A percentile compares a stretch with the other conserved stretches of the same genome.
Evolutionary conservation across 768 basidiomycete species (phyloP).

Genomic region (Hydnomerulius pinastri): DNA sequence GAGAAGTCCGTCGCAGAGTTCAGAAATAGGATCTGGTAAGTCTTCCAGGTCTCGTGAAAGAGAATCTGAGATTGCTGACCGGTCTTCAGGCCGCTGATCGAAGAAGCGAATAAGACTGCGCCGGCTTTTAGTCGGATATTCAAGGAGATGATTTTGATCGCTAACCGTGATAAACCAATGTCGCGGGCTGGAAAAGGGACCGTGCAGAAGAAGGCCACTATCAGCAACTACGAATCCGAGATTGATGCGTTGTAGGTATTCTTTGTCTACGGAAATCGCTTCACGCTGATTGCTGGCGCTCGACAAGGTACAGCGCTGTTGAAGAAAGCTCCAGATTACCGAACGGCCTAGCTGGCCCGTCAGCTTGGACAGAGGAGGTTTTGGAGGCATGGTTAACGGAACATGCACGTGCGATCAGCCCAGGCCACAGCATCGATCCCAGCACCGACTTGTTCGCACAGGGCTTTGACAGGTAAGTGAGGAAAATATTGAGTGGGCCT

Average conservation of each 20-base stretch:
- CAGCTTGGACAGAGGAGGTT: neutral
- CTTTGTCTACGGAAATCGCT: neutral
- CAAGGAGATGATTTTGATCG: constrained; percentile 53
- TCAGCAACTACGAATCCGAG: constrained; percentile 21
- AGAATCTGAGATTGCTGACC: neutral
- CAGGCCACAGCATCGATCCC: constrained; percentile 1
- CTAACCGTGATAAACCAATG: constrained; percentile 40
- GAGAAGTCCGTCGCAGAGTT: constrained; percentile 11
- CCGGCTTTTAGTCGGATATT: constrained; percentile 45
- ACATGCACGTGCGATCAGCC: constrained; percentile 1
- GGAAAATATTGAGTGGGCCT: neutral
- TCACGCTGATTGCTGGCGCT: neutral
- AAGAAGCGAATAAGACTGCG: constrained; percentile 39
- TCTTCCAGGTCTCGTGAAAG: neutral
- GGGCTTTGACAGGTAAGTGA: constrained; percentile 34
- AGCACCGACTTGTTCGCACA: constrained; percentile 25
- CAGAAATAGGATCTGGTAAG: constrained; percentile 26
- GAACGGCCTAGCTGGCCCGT: neutral
- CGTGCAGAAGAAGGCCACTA: constrained; percentile 13
- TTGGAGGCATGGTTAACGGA: constrained; percentile 8
- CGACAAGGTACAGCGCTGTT: constrained; percentile 6
- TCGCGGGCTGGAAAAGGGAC: constrained; percentile 35
- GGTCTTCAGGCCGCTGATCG: constrained; percentile 34
- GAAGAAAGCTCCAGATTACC: neutral
- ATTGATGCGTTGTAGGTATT: constrained; percentile 23